phyloP scores from a whole-genome alignment of 345 rosid species.

The Populus tremula region DNA sequence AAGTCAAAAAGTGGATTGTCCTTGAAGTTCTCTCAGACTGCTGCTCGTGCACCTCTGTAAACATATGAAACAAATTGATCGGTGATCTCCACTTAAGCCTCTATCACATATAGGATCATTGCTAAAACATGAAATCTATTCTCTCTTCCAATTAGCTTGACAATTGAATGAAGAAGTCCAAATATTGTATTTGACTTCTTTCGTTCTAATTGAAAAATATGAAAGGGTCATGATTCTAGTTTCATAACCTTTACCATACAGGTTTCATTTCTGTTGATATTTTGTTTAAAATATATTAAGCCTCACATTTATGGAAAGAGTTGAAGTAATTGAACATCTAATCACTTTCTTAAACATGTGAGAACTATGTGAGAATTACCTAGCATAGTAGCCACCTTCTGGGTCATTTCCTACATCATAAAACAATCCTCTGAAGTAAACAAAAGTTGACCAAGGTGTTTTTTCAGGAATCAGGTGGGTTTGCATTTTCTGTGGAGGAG shows the following conservation, averaged over 20 bases:
- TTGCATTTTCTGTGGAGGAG: constrained; percentile 94
- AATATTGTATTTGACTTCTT: background rate
- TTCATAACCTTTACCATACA: background rate
- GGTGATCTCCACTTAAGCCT: background rate
- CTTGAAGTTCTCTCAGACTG: constrained; percentile 97
- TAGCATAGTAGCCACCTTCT: constrained; percentile 94
- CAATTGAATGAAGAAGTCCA: background rate
- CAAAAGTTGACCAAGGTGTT: constrained; percentile 63
- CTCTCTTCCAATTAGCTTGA: no score
- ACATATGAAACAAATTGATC: background rate
- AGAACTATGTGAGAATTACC: constrained; percentile 38
- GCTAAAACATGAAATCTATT: background rate
- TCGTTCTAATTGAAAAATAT: background rate
- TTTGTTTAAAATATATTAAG: background rate
- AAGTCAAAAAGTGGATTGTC: constrained; percentile 89
- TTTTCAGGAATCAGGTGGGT: constrained; percentile 73
- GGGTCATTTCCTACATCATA: constrained; percentile 93
- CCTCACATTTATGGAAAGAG: background rate
- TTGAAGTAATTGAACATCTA: background rate
- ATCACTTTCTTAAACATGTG: background rate
- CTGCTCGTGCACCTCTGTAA: constrained; percentile 90
- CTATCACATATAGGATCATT: background rate
- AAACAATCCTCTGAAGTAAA: constrained; percentile 91
- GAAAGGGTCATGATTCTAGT: background rate
- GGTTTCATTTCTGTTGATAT: background rate